Conservation (phyloP, 352 stramenopile species). For the Phytophthora foliorum region DNA sequence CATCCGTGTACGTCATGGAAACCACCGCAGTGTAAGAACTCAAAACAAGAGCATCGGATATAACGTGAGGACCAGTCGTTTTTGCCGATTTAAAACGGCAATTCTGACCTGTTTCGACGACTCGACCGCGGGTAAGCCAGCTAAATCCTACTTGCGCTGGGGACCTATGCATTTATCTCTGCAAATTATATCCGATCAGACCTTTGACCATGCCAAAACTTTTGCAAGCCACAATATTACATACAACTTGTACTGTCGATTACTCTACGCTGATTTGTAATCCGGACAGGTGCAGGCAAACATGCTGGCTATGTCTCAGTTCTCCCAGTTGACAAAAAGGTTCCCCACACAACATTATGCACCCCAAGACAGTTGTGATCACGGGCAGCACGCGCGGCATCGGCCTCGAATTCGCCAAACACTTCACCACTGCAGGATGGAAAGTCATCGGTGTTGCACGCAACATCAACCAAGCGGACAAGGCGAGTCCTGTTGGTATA, state of each 20-base stretch:
- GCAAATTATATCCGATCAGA: too few species aligned
- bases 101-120: too few species aligned
- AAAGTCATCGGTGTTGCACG: slow-evolving; percentile 55
- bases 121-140: too few species aligned
- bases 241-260: too few species aligned
- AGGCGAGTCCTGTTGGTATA: slow-evolving; percentile 28
- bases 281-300: not conserved
- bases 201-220: too few species aligned
- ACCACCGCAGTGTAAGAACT: too few species aligned
- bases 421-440: slow-evolving; percentile 55
- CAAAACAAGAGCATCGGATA: too few species aligned
- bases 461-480: slow-evolving; percentile 33
- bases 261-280: slow-evolving; percentile 2
- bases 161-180: too few species aligned
- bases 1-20: slow-evolving; percentile 4
- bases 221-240: too few species aligned
- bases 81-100: too few species aligned
- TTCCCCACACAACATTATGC: slow-evolving; percentile 16
- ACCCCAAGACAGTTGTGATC: slow-evolving; percentile 59
- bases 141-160: too few species aligned
- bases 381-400: slow-evolving; percentile 58
- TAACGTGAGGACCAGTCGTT: too few species aligned
- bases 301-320: not conserved
- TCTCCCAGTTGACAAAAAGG: slow-evolving; percentile 13
- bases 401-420: slow-evolving; percentile 51